phyloP scores from a whole-genome alignment of 495 filamentous ascomycete species.

The Letharia lupina region DNA sequence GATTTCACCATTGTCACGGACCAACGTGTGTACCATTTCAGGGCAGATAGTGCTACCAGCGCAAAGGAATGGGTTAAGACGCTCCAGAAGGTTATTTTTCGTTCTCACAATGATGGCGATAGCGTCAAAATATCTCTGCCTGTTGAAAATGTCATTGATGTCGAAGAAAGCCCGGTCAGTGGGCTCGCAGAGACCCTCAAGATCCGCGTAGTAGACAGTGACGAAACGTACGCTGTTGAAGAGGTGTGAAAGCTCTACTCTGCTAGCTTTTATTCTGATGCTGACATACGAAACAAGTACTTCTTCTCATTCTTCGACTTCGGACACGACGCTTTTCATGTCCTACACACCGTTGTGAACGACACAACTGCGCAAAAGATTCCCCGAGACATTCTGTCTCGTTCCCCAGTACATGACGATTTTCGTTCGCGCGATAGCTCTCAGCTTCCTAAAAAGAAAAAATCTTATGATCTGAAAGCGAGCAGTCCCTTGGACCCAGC shows the following conservation, averaged over 20 bases:
- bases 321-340: conserved; percentile 74
- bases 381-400: conserved; percentile 27
- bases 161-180: conserved; percentile 85
- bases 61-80: conserved; percentile 97
- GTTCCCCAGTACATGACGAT: conserved; percentile 21
- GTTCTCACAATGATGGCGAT: conserved; percentile 92
- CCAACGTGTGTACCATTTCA: conserved; percentile 76
- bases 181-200: conserved; percentile 96
- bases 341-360: conserved; percentile 66
- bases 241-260: conserved; percentile 51
- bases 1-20: conserved; percentile 77
- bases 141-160: conserved; percentile 78
- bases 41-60: conserved; percentile 77
- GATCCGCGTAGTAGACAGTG: conserved; percentile 81
- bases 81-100: conserved; percentile 88
- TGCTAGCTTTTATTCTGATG: conserved; percentile 3
- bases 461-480: conserved; percentile 29
- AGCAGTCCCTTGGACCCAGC: conserved; percentile 30
- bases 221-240: conserved; percentile 89
- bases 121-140: conserved; percentile 94
- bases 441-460: conserved; percentile 19
- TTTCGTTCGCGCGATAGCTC: conserved; percentile 23
- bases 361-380: conserved; percentile 49
- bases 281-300: conserved; percentile 51
- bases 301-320: conserved; percentile 93